A percentile compares a stretch with the other conserved stretches of the same genome.
phyloP scores from a whole-genome alignment of 176 grass and related monocot species.

The Otatea glauca region DNA sequence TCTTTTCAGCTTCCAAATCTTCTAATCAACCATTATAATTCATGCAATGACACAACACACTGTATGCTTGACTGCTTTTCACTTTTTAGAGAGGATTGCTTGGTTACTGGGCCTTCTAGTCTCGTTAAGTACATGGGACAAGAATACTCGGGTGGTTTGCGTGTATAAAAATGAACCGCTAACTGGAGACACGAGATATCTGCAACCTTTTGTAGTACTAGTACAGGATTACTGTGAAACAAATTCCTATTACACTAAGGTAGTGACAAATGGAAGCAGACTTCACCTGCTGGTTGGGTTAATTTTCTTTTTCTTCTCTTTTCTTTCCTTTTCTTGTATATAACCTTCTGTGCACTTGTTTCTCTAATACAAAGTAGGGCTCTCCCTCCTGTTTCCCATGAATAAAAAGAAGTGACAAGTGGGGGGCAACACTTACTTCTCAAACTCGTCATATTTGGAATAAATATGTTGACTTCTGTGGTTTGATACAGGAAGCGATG shows the following conservation, averaged over 20 bases:
- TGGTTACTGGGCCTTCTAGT: neutral
- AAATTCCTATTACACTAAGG: neutral
- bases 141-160: neutral
- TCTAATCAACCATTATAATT: neutral
- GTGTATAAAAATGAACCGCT: neutral
- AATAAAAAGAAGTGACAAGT: neutral
- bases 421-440: neutral
- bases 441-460: neutral
- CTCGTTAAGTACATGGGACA: neutral
- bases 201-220: neutral
- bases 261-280: neutral
- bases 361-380: neutral
- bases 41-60: too few relatives aligned
- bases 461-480: slow-evolving; percentile 20
- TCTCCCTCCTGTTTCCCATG: neutral
- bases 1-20: neutral
- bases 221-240: too few relatives aligned
- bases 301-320: neutral
- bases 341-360: neutral
- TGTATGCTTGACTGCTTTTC: neutral
- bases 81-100: neutral
- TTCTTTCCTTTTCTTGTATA: slow-evolving; percentile 11
- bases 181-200: neutral
- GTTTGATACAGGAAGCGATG: slow-evolving; percentile 85
- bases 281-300: neutral